Percentiles rank a stretch among this genome's conserved stretches.
These are phyloP conservation scores for Penicillium angulare DNA, from an alignment of 495 filamentous ascomycete genomes.

Conservation along the genomic window DNA sequence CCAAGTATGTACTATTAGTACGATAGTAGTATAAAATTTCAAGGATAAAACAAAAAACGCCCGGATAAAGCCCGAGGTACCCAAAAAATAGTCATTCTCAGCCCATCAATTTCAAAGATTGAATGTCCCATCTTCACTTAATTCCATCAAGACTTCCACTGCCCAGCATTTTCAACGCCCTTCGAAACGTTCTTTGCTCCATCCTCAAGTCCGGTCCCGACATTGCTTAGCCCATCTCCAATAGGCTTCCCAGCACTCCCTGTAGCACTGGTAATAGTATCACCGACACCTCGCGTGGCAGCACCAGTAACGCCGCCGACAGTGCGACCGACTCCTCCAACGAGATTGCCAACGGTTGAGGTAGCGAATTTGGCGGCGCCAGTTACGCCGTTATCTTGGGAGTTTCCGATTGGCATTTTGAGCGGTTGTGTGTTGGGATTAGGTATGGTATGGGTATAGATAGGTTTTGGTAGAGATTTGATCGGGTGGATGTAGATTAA, in stretches of 20 bases:
- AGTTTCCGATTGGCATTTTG: conserved; percentile 20
- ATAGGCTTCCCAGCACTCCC: conserved; percentile 64
- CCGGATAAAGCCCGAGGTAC: too few relatives aligned
- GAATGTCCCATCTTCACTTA: too few relatives aligned
- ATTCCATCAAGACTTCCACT: conserved; percentile 54
- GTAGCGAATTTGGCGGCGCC: conserved; percentile 48
- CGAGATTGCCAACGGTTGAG: conserved; percentile 57
- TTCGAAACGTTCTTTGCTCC: conserved; percentile 55
- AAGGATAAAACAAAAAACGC: too few relatives aligned
- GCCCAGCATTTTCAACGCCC: conserved; percentile 66
- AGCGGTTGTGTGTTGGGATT: not conserved
- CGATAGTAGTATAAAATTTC: too few relatives aligned
- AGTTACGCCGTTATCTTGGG: conserved; percentile 35
- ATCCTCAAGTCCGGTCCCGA: conserved; percentile 59
- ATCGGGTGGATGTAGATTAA: not conserved
- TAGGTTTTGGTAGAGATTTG: too few relatives aligned
- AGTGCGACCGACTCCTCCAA: conserved; percentile 63
- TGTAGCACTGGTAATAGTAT: conserved; percentile 61
- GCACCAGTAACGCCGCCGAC: conserved; percentile 69
- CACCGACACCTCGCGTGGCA: conserved; percentile 60
- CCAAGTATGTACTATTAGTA: too few relatives aligned
- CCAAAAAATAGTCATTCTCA: too few relatives aligned
- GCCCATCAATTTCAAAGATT: too few relatives aligned
- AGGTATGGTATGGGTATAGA: too few relatives aligned
- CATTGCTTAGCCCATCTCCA: conserved; percentile 61